A percentile compares a stretch with the other conserved stretches of the same genome.
Evolutionary conservation across 768 basidiomycete genomes (phyloP).

Genomic region (Xerocomellus amylosporus): DNA sequence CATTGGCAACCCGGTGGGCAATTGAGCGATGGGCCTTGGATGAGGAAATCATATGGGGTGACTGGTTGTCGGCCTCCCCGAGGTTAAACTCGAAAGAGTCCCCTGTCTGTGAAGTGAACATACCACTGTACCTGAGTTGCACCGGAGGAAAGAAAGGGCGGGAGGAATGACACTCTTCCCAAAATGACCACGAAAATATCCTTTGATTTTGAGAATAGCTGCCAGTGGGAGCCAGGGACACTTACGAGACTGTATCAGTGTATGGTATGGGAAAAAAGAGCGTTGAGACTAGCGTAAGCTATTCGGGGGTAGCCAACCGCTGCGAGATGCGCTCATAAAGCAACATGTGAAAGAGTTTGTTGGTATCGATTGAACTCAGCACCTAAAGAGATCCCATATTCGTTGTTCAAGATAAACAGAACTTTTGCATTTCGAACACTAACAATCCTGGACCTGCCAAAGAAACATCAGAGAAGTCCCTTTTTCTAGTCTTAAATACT

Average conservation of each 20-base stretch:
- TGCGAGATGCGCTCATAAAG: not conserved
- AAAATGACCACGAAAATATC: not conserved
- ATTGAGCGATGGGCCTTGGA: not conserved
- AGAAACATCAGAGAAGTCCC: not conserved
- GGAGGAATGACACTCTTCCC: not conserved
- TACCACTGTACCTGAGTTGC: not conserved
- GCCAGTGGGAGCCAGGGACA: not conserved
- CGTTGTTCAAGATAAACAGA: not conserved
- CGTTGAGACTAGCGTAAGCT: not conserved
- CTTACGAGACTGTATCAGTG: not conserved
- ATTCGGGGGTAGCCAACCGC: not conserved
- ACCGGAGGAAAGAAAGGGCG: not conserved
- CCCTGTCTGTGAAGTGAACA: not conserved
- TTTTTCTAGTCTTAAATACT: not conserved
- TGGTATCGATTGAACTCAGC: not conserved
- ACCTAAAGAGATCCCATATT: not conserved
- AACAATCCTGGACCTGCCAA: not conserved
- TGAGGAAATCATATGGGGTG: not conserved
- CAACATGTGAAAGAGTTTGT: not conserved
- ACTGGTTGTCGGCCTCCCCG: not conserved
- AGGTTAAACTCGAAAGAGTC: constrained; percentile 4
- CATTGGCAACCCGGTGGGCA: constrained; percentile 5
- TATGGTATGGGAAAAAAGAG: not conserved
- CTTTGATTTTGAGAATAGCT: not conserved
- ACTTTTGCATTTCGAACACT: not conserved